Evolutionary conservation across 345 rosid genomes (phyloP).

Genomic region (Eucalyptus sp.): DNA sequence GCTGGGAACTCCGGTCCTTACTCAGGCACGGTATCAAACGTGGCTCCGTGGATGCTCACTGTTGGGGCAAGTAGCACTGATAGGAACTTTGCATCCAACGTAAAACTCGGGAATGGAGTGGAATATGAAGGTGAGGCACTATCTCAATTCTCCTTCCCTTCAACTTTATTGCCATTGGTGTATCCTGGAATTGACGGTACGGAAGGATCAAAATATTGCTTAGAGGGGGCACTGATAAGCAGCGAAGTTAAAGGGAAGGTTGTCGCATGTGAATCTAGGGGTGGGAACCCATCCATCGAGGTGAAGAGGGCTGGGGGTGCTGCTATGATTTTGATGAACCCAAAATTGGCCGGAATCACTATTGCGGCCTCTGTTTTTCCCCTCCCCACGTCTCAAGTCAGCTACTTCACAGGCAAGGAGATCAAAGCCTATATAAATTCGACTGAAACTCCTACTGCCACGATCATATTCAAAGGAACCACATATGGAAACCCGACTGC

Average conservation of each 20-base stretch:
- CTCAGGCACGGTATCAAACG: background rate
- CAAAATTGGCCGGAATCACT: background rate
- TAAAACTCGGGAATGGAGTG: background rate
- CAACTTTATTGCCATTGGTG: background rate
- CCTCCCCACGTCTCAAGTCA: background rate
- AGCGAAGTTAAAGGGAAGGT: background rate
- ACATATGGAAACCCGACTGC: background rate
- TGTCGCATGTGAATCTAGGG: background rate
- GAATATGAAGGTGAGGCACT: background rate
- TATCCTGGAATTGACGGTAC: background rate
- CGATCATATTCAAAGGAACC: background rate
- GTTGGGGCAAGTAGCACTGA: conserved; percentile 1
- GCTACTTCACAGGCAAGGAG: background rate
- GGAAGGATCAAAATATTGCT: background rate
- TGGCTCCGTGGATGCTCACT: conserved; percentile 5
- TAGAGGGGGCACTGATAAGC: background rate
- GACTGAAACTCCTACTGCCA: background rate
- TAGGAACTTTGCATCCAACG: background rate
- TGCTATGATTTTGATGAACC: background rate
- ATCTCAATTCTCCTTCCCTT: background rate
- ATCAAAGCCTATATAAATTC: background rate
- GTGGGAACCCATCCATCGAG: background rate
- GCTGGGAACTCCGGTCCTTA: background rate
- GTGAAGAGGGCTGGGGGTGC: background rate
- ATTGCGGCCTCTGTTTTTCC: background rate